Evolutionary conservation across 1,139 yeast species (phyloP).

Genomic region (Trichomonascaceae sp.): DNA sequence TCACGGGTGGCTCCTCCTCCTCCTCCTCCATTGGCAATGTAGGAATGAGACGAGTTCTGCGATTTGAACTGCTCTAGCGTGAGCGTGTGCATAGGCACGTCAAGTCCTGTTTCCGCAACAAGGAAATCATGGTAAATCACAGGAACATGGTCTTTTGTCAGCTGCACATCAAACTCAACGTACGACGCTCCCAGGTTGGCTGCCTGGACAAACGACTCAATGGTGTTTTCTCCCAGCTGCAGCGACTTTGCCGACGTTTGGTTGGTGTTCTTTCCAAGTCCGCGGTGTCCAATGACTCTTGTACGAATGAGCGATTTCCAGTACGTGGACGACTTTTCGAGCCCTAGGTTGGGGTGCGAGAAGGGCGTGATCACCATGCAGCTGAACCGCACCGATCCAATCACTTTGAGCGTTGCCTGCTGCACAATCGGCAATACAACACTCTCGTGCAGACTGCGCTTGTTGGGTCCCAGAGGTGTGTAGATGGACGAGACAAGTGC

Average conservation of each 20-base stretch:
- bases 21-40: constrained; percentile 1
- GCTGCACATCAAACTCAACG: constrained; percentile 85
- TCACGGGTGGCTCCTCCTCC: constrained; percentile 1
- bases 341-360: constrained; percentile 53
- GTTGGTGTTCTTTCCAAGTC: constrained; percentile 82
- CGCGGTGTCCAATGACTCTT: constrained; percentile 92
- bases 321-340: constrained; percentile 66
- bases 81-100: constrained; percentile 88
- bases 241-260: constrained; percentile 61
- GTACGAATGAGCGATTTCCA: constrained; percentile 89
- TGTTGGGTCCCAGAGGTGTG: constrained; percentile 57
- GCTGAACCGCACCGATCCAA: constrained; percentile 72
- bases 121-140: constrained; percentile 92
- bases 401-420: constrained; percentile 51
- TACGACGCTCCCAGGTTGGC: constrained; percentile 78
- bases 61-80: constrained; percentile 68
- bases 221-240: constrained; percentile 92
- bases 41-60: not conserved
- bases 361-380: constrained; percentile 63
- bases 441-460: constrained; percentile 52
- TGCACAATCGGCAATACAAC: constrained; percentile 73
- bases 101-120: constrained; percentile 93
- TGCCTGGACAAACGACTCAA: constrained; percentile 91
- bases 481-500: constrained; percentile 54
- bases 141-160: constrained; percentile 87